Base-by-base conservation (phyloP, 1,139 yeast genomes). In the Saccharomycopsis hybrid region DNA sequence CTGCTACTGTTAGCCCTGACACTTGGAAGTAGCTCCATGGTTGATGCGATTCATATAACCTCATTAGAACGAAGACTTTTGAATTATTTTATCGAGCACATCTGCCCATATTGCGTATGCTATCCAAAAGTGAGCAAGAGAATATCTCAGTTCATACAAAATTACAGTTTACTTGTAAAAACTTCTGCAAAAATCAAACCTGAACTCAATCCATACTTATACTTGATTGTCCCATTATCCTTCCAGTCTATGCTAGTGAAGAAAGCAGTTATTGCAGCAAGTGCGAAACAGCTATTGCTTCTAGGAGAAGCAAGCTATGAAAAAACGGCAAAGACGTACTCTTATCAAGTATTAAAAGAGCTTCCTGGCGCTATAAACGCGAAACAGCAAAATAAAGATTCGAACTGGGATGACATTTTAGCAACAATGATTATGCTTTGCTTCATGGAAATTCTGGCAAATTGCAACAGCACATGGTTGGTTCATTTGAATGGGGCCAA, bases 361-460 rank as follows among this genome's bases (percentile, higher is more conserved):
- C 57, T 69, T 9, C 66, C 71, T 0, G 54, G 54, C 36, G 51
- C 64, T 18, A 65, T 69, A n/a, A 59, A 58, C 29, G 49, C 54
- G 18, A 64, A 62, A 47, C 59, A 59, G 38, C 49, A 48, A 25
- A 51, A 48, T 1, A 58, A 62, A 4, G 52, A 58, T 3, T 55
- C 56, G 13, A 62, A 64, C 37, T 68, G 72, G 72, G 72, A 69
- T 52, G 72, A 68, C 44, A 64, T 68, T 2, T 58, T 70, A 46
- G 70, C 70, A 1, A 65, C 70, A 18, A 61, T 69, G 28, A 53
- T 70, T 11, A 63, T 70, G 64, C 59, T 70, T 1, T 70, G 73
- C 51, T 67, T 68, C 43, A 61, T 64, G 4, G 73, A 70, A 49
- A 70, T 69, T n/a, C 63, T 71, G 1, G 65, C 68, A 3, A 64